Evolutionary conservation across 768 basidiomycete genomes (phyloP), one percentile per base, ranked within the genome.

Genomic region (Lactarius hengduanensis): DNA sequence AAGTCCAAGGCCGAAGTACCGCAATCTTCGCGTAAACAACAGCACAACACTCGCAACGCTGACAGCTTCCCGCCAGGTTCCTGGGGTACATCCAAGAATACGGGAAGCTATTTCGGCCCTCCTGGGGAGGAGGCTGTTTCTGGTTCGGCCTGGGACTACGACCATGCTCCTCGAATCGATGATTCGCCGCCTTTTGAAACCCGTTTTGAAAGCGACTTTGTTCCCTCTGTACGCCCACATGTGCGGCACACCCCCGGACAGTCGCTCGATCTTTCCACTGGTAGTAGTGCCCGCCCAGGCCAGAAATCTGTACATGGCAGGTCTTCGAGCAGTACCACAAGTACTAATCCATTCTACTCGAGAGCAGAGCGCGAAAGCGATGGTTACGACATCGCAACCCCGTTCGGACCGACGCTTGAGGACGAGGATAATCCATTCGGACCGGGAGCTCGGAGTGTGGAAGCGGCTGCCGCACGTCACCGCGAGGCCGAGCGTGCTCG

Each of bases 51-150:
- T 38, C 58, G 63, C 76, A 79, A 64, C 22, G 76, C 76, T 47
- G 36, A 73, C 0, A 72, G 79, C 2, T 91, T 90, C 66, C 90
- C 91, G 38, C 90, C 90, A 4, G 71, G 77, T 32, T 79, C 84
- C 22, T 92, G 90, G 90, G 86, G 84, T 8, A 72, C 73, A 16
- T 74, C 73, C 40, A 80, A 79, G 64, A 76, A 81, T 61, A 75
- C 77, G 9, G 87, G 84, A 1, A 85, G 88, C 9, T 87, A 87
- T 73, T 89, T 89, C 68, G 73, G 77, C 59, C 66, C 56, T 16
- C 69, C 76, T 57, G 62, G 65, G 36, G 71, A 73, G 59, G 64
- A 64, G 26, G 61, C 68, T n/a, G 65, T 72, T 30, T 70, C 70
- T 1, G 69, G 70, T 64, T 71, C 68, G 18, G 43, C 50, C 57